Percentiles rank a stretch among this genome's conserved stretches.
Conservation (phyloP, 148 eudicot species). For the Amaranthus hypochondriacus region DNA sequence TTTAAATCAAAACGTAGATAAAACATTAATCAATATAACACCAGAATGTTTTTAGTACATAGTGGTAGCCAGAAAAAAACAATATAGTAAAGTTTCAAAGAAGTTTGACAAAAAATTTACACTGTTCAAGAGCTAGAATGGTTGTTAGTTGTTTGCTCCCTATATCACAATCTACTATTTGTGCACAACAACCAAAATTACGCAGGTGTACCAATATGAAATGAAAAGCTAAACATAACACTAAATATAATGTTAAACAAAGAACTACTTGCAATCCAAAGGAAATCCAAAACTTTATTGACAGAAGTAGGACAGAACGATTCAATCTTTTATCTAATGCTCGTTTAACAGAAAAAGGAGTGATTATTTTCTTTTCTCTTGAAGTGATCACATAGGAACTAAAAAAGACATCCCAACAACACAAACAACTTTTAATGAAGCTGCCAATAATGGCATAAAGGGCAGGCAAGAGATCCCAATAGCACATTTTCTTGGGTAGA, state of each 20-base stretch:
- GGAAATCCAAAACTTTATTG: background rate
- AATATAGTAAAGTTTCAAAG: background rate
- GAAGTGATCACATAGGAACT: background rate
- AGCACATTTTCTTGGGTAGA: background rate
- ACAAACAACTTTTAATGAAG: background rate
- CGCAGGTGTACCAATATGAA: background rate
- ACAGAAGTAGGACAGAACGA: background rate
- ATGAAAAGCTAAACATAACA: background rate
- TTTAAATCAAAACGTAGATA: background rate
- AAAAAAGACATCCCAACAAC: constrained; percentile 1
- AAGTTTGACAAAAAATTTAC: background rate
- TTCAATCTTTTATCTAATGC: background rate
- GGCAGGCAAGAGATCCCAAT: background rate
- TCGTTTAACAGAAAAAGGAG: background rate
- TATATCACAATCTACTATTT: background rate
- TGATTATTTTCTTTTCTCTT: background rate
- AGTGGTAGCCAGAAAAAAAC: background rate
- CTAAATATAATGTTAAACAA: background rate
- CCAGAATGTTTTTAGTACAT: background rate
- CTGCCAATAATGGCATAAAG: background rate
- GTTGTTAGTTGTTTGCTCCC: background rate
- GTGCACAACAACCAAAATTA: background rate
- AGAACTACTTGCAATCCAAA: background rate
- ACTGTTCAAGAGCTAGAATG: background rate
- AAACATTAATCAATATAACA: background rate